A percentile compares a stretch with the other conserved stretches of the same genome.
phyloP scores from a whole-genome alignment of 2,329 filamentous ascomycete species.

The Fusarium albidum region DNA sequence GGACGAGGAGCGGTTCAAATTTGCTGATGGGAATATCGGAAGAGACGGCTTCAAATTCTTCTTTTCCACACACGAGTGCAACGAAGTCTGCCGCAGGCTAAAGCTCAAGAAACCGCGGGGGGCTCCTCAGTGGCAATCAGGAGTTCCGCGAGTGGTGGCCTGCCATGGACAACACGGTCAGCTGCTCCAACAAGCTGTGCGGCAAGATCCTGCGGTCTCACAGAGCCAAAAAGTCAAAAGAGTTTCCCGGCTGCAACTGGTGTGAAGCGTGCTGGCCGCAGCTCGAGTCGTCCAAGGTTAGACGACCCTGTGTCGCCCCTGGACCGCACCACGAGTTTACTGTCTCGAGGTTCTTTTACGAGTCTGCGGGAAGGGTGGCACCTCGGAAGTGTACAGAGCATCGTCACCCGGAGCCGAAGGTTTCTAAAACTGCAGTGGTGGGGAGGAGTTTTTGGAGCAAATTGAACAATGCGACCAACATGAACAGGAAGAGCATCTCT shows the following conservation, averaged over 20 bases:
- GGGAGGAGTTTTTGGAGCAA: constrained; percentile 21
- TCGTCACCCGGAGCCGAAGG: constrained; percentile 9
- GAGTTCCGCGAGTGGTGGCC: constrained; percentile 46
- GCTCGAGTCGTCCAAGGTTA: constrained; percentile 34
- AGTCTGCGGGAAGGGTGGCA: constrained; percentile 42
- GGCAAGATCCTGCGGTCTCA: constrained; percentile 42
- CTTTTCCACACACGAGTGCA: constrained; percentile 47
- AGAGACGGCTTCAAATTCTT: constrained; percentile 50
- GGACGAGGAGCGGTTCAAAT: constrained; percentile 44
- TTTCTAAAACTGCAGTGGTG: constrained; percentile 8
- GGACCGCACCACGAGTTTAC: constrained; percentile 43
- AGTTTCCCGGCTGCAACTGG: constrained; percentile 42
- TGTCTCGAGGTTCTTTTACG: constrained; percentile 46
- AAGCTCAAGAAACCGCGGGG: constrained; percentile 39
- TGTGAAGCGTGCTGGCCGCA: constrained; percentile 46
- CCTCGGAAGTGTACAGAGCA: constrained; percentile 37
- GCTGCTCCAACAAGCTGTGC: constrained; percentile 52
- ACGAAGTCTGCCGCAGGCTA: constrained; percentile 43
- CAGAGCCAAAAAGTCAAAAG: constrained; percentile 30
- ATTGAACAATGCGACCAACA: constrained; percentile 16
- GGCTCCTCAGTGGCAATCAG: constrained; percentile 28
- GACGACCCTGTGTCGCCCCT: constrained; percentile 33
- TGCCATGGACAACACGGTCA: constrained; percentile 40
- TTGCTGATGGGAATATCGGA: constrained; percentile 44
- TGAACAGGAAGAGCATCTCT: constrained; percentile 20